phyloP scores from a whole-genome alignment of 139 green algal species.

The Picocystis salinarum region DNA sequence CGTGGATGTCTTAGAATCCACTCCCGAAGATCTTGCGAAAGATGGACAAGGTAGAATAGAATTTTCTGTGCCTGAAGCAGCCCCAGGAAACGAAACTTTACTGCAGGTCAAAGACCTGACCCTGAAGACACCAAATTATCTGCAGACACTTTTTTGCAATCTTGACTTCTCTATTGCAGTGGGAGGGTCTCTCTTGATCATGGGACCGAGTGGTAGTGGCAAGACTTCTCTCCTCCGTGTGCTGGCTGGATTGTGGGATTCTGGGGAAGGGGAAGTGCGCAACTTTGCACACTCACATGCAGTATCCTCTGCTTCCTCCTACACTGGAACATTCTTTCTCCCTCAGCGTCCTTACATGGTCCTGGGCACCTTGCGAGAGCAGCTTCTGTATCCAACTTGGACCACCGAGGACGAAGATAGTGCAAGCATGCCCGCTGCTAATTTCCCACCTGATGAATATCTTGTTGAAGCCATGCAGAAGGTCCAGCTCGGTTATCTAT shows the following conservation, averaged over 20 bases:
- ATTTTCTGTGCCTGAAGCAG: too few relatives aligned
- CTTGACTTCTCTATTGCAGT: too few relatives aligned
- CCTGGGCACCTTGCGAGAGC: constrained; percentile 51
- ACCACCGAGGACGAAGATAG: neutral
- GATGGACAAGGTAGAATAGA: too few relatives aligned
- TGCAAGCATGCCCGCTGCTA: neutral
- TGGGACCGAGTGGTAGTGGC: constrained; percentile 41
- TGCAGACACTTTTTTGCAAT: too few relatives aligned
- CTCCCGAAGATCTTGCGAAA: too few relatives aligned
- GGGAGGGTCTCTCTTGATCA: constrained; percentile 41
- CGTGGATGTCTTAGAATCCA: constrained; percentile 43
- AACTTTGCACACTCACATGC: constrained; percentile 20
- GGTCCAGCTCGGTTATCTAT: constrained; percentile 28
- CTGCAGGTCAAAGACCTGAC: constrained; percentile 36
- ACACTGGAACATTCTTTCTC: constrained; percentile 56
- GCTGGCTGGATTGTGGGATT: constrained; percentile 27
- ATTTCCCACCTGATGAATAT: constrained; percentile 41
- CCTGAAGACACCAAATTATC: constrained; percentile 47
- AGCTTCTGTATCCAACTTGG: constrained; percentile 59
- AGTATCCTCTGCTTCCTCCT: constrained; percentile 14
- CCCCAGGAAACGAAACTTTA: too few relatives aligned
- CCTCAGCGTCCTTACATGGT: constrained; percentile 84
- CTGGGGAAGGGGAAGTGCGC: constrained; percentile 10
- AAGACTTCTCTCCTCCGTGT: constrained; percentile 44
- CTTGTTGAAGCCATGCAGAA: constrained; percentile 21